A percentile compares a stretch with the other conserved stretches of the same genome.
phyloP scores from a whole-genome alignment of 148 eudicot genomes.

The Agrostemma githago region DNA sequence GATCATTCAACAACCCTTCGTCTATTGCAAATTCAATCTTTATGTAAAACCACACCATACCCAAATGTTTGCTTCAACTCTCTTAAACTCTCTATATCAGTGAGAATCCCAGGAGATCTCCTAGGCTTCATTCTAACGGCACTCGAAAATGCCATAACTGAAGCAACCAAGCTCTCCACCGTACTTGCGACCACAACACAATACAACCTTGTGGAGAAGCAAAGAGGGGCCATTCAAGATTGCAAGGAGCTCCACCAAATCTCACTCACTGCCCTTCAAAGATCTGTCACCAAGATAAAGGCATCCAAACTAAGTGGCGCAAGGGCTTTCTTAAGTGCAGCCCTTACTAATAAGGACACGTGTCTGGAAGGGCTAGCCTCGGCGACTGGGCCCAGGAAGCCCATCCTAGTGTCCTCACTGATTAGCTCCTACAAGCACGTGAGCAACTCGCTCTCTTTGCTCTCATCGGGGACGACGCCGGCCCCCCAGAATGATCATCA shows the following conservation, averaged over 20 bases:
- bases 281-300: conserved; percentile 38
- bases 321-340: conserved; percentile 56
- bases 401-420: conserved; percentile 38
- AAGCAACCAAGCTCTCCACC: conserved; percentile 46
- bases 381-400: conserved; percentile 55
- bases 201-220: conserved; percentile 43
- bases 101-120: conserved; percentile 42
- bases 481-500: not conserved
- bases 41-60: conserved; percentile 70
- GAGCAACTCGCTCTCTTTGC: conserved; percentile 66
- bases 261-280: conserved; percentile 40
- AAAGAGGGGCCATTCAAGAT: conserved; percentile 66
- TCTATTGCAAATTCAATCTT: conserved; percentile 31
- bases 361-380: conserved; percentile 77
- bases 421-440: conserved; percentile 45
- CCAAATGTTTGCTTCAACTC: conserved; percentile 58
- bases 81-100: conserved; percentile 49
- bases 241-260: conserved; percentile 78
- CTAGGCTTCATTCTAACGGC: conserved; percentile 49
- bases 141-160: conserved; percentile 52
- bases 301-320: conserved; percentile 40
- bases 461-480: conserved; percentile 26
- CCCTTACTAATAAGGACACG: conserved; percentile 73
- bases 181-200: conserved; percentile 33
- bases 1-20: conserved; percentile 1